phyloP scores from a whole-genome alignment of 306 rosid species.

The Luffa aegyptiaca region DNA sequence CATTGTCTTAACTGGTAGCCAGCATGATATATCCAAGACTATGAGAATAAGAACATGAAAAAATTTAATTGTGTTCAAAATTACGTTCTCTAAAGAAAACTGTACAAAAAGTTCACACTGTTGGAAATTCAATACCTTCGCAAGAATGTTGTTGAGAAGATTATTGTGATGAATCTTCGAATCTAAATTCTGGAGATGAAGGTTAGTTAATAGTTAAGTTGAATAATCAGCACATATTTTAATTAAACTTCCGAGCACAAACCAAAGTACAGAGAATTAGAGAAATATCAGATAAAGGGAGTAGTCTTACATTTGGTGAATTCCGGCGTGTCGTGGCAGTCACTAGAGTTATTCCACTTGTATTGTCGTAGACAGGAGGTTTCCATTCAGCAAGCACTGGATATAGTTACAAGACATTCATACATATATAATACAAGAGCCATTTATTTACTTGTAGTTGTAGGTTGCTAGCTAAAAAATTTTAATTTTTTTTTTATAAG shows the following conservation, averaged over 20 bases:
- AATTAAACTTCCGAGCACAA: not conserved
- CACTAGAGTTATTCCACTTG: slow-evolving; percentile 54
- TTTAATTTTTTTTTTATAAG: not conserved
- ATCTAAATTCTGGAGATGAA: slow-evolving; percentile 55
- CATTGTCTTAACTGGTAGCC: not conserved
- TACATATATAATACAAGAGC: not conserved
- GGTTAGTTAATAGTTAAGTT: slow-evolving; percentile 10
- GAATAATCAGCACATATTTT: not conserved
- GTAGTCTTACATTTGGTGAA: slow-evolving; percentile 68
- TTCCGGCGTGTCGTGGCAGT: slow-evolving; percentile 79
- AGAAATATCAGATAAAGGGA: not conserved
- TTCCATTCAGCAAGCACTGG: slow-evolving; percentile 90
- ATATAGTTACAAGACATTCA: slow-evolving; percentile 13
- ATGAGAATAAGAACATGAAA: not conserved
- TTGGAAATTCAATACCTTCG: slow-evolving; percentile 48
- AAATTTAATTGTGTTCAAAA: not conserved
- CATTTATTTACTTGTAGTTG: not conserved
- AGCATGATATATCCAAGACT: not conserved
- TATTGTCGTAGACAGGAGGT: slow-evolving; percentile 80
- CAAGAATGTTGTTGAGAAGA: slow-evolving; percentile 80
- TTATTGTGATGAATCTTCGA: slow-evolving; percentile 97
- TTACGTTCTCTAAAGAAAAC: not conserved
- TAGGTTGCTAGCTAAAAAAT: not conserved
- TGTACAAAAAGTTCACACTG: not conserved
- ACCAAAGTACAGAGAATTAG: not conserved